Conservation (phyloP, 2,329 filamentous ascomycete species). For the Talaromyces sp. region DNA sequence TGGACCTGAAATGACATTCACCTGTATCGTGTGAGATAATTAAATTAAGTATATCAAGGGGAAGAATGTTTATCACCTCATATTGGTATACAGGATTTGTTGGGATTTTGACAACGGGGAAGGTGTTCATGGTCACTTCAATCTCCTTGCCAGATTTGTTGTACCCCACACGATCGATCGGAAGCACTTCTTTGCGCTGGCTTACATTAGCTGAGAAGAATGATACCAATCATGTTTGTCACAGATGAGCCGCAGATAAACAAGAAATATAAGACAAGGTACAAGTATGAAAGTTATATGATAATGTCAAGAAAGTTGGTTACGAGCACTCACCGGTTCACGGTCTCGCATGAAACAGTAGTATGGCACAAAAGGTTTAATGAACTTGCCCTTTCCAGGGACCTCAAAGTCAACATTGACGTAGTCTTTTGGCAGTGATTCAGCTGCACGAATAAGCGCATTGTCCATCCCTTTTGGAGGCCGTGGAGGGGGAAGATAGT, state of each 20-base stretch:
- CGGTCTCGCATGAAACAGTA: conserved; percentile 1
- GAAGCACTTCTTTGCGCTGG: not conserved
- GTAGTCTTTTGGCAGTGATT: not conserved
- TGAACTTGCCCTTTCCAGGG: not conserved
- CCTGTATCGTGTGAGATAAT: conserved; percentile 49
- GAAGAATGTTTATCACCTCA: conserved; percentile 63
- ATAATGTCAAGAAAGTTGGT: not conserved
- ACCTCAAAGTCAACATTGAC: not conserved
- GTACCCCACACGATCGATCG: conserved; percentile 38
- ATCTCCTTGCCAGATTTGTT: conserved; percentile 62
- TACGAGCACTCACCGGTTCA: not conserved
- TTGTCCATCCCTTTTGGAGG: not conserved
- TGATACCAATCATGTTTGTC: not conserved
- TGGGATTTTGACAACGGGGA: conserved; percentile 65
- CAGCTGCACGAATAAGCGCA: not conserved
- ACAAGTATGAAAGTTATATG: too few relatives aligned
- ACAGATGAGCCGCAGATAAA: not conserved
- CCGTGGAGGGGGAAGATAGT: not conserved
- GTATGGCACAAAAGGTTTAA: not conserved
- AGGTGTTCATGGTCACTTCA: conserved; percentile 71
- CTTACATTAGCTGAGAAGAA: not conserved
- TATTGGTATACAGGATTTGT: conserved; percentile 74
- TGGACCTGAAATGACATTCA: conserved; percentile 65
- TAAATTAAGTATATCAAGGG: not conserved
- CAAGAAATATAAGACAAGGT: not conserved